A percentile compares a stretch with the other conserved stretches of the same genome.
Conservation (phyloP, 495 filamentous ascomycete species). For the Penicillium pulvis region DNA sequence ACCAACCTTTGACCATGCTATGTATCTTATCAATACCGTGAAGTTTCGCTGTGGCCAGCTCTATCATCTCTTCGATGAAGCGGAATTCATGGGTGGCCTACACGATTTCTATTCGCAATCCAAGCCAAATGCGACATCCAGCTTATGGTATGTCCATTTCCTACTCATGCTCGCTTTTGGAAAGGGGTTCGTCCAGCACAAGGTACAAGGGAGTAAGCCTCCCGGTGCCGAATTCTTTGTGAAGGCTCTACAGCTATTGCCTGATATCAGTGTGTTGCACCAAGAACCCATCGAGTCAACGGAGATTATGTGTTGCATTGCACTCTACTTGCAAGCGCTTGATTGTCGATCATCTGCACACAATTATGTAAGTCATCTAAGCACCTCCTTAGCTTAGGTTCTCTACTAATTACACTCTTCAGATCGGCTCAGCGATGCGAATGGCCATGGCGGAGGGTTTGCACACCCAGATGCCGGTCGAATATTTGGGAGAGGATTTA, state of each 20-base stretch:
- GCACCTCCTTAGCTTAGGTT: not conserved
- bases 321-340: conserved; percentile 45
- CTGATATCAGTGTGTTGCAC: conserved; percentile 36
- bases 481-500: conserved; percentile 31
- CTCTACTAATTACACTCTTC: not conserved
- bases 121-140: conserved; percentile 22
- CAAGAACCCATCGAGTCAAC: conserved; percentile 38
- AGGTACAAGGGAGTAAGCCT: conserved; percentile 32
- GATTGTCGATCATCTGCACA: conserved; percentile 41
- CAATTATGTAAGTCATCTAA: conserved; percentile 32
- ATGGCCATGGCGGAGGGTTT: conserved; percentile 46
- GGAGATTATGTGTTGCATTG: conserved; percentile 47
- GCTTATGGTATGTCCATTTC: conserved; percentile 49
- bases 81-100: conserved; percentile 40
- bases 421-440: conserved; percentile 49
- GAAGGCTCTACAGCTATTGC: conserved; percentile 43
- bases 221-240: conserved; percentile 41
- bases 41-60: conserved; percentile 47
- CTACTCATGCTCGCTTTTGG: conserved; percentile 47
- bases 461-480: conserved; percentile 46
- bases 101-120: conserved; percentile 38
- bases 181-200: conserved; percentile 44
- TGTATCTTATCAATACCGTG: conserved; percentile 47
- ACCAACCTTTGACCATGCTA: conserved; percentile 42
- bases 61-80: conserved; percentile 49